These are phyloP conservation scores for Solanum tarijense DNA, from an alignment of 257 asterid genomes.

Conservation along the genomic window DNA sequence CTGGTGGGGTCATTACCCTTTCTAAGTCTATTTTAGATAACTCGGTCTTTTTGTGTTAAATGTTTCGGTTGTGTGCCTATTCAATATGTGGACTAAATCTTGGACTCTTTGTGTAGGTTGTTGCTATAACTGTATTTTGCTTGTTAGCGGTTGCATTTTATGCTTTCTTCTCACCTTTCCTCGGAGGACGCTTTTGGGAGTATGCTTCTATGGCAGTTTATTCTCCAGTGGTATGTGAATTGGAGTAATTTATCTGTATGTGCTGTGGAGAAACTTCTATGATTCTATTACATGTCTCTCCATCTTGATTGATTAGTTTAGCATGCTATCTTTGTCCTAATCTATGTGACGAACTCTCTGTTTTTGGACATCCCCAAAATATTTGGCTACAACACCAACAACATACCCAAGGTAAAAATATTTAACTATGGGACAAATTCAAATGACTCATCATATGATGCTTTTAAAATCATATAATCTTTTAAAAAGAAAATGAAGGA, in stretches of 20 bases:
- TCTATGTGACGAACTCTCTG: background rate
- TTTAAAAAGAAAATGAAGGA: background rate
- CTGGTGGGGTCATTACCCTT: background rate
- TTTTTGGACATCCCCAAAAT: background rate
- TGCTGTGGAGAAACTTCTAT: background rate
- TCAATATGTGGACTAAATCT: background rate
- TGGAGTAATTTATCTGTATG: background rate
- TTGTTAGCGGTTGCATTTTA: conserved; percentile 83
- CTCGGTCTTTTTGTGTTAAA: background rate
- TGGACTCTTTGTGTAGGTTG: conserved; percentile 44
- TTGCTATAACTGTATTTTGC: conserved; percentile 88
- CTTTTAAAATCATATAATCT: background rate
- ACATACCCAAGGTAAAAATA: background rate
- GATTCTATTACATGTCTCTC: background rate
- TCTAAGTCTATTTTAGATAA: background rate
- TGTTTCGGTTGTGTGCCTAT: background rate
- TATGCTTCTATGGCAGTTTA: conserved; percentile 58
- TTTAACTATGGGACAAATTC: background rate
- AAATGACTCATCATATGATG: background rate
- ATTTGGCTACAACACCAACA: background rate
- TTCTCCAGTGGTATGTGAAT: conserved; percentile 83
- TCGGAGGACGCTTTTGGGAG: conserved; percentile 87
- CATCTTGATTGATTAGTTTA: background rate
- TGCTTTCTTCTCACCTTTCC: conserved; percentile 95
- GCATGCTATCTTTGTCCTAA: background rate